Conservation (phyloP, 805 yeast genomes). For the Candida krabiensis region DNA sequence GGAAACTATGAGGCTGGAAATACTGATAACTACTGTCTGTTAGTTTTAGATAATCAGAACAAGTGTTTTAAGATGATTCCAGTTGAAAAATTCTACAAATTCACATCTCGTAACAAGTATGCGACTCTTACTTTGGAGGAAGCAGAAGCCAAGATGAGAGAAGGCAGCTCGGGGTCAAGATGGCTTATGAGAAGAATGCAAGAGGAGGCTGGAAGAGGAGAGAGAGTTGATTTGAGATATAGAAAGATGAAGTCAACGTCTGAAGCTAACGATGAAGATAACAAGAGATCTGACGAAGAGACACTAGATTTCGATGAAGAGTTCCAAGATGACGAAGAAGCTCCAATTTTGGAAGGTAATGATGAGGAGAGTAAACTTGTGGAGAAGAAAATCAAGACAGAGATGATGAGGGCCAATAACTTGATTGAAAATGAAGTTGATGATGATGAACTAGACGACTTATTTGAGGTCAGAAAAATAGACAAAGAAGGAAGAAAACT, state of each 20-base stretch:
- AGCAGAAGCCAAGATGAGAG: constrained; percentile 93
- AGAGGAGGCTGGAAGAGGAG: constrained; percentile 57
- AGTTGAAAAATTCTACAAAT: constrained; percentile 88
- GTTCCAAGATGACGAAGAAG: constrained; percentile 98
- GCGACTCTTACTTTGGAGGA: constrained; percentile 94
- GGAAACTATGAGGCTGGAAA: constrained; percentile 92
- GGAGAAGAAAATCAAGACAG: constrained; percentile 78
- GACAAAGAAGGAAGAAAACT: constrained; percentile 90
- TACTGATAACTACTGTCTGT: constrained; percentile 79
- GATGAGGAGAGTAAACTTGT: constrained; percentile 93
- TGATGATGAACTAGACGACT: constrained; percentile 67
- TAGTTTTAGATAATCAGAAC: constrained; percentile 83
- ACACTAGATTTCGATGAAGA: constrained; percentile 95
- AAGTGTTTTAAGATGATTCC: constrained; percentile 82
- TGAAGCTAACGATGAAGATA: constrained; percentile 35
- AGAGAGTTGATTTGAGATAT: constrained; percentile 50
- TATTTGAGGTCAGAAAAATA: constrained; percentile 67
- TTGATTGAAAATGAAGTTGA: constrained; percentile 63
- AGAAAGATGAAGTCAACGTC: constrained; percentile 45
- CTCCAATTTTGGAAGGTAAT: constrained; percentile 94
- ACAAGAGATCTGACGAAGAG: constrained; percentile 70
- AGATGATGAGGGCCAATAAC: constrained; percentile 80
- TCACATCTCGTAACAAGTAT: constrained; percentile 90
- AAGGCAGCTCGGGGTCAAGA: constrained; percentile 71
- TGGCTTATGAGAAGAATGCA: constrained; percentile 95